These are phyloP conservation scores for sorghum (Sorghum bicolor) DNA, from an alignment of 176 grass and related monocot genomes.

Conservation along the genomic window Sorghum_bicolor_NCBIv3 NC_012877.2:4088001-4088500, in stretches of 20 bases:
- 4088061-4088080: constrained; percentile 14
- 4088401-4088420: constrained; percentile 17
- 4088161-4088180: background rate
- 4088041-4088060: background rate
- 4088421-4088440: constrained; percentile 10
- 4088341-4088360: background rate
- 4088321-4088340: background rate
- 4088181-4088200: background rate
- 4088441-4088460: constrained; percentile 6
- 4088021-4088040: constrained; percentile 23
- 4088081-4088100: background rate
- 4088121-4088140: background rate
- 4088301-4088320: background rate
- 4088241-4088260: background rate
- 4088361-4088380: background rate
- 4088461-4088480: background rate
- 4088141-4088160: background rate
- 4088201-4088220: background rate
- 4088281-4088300: background rate
- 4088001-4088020: constrained; percentile 13
- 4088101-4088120: background rate
- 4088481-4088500: background rate
- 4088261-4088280: background rate
- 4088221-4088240: background rate
- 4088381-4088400: constrained; percentile 10